Evolutionary conservation across 2,329 filamentous ascomycete species (phyloP), one percentile per base, ranked within the genome.

Genomic region (Monosporascus sp.): DNA sequence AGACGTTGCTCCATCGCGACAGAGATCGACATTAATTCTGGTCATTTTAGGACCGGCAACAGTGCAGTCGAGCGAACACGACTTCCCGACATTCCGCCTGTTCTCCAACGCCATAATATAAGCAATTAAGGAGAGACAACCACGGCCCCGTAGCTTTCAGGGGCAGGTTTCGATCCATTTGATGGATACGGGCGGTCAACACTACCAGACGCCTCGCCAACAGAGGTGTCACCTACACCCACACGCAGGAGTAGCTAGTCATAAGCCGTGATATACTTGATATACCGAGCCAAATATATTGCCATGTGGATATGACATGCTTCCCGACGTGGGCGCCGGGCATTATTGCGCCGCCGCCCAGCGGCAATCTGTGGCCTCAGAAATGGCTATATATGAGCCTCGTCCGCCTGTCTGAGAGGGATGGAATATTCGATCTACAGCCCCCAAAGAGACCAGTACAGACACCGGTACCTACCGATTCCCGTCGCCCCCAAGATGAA

Each of bases 401-500:
- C 31, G 11, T 14, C 31, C 11, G 31, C 31, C 31, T 11, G 9
- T 11, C 9, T 35, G 31, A 35, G 31, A 35, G 31, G 31, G 5
- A 14, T 14, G 31, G 31, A 35, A 35, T 35, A 5, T 14, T 35
- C 31, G 31, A 35, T 5, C 11, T 14, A 35, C 11, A 35, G 5
- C 4, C 11, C 31, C 31, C 4, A 5, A 11, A 35, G 31, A 5
- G 27, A 11, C 11, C 11, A 14, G 31, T 35, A 14, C 31, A 14
- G 31, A 14, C 4, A 35, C 31, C 31, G 31, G 5, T 5, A 35
- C 31, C 31, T 35, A 35, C 11, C 11, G 11, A 35, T 14, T 4
- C 5, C 5, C 31, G 31, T 35, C 31, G 31, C 31, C 31, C 20
- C 37, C 51, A 59, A 37, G 52, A 62, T 62, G 60, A 62, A 52